Percentiles rank a stretch among this genome's conserved stretches.
Conservation (phyloP, 495 filamentous ascomycete species). For the Poronia punctata region DNA sequence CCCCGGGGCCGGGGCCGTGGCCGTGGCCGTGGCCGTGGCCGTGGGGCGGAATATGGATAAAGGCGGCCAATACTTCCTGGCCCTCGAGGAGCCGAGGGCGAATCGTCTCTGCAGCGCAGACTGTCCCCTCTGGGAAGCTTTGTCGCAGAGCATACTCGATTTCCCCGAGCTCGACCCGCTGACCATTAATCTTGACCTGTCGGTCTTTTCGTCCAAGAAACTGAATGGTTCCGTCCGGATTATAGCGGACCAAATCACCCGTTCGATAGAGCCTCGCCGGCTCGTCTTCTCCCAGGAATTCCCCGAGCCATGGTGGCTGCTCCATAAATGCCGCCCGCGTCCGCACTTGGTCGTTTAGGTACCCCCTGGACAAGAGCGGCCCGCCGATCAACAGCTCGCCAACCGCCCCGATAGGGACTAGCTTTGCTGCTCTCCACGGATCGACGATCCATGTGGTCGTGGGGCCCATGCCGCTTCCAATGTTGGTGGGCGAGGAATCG, state of each 20-base stretch:
- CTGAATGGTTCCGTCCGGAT: constrained; percentile 30
- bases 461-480: constrained; percentile 14
- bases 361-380: constrained; percentile 43
- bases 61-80: too few species aligned
- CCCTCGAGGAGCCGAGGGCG: too few species aligned
- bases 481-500: constrained; percentile 1
- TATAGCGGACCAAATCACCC: constrained; percentile 30
- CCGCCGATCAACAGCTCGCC: constrained; percentile 50
- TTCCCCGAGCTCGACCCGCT: constrained; percentile 39
- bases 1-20: too few species aligned
- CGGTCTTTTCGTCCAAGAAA: constrained; percentile 35
- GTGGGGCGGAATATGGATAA: too few species aligned
- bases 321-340: constrained; percentile 43
- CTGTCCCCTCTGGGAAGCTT: constrained; percentile 1
- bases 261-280: constrained; percentile 27
- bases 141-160: constrained; percentile 25
- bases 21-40: too few species aligned
- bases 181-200: constrained; percentile 40
- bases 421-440: constrained; percentile 4
- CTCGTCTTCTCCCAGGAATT: constrained; percentile 8
- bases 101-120: constrained; percentile 7
- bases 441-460: constrained; percentile 20
- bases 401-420: constrained; percentile 27
- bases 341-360: constrained; percentile 46
- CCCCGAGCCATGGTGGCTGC: constrained; percentile 31